phyloP scores from a whole-genome alignment of 441 rosid genomes.

The Biscutella laevigata region DNA sequence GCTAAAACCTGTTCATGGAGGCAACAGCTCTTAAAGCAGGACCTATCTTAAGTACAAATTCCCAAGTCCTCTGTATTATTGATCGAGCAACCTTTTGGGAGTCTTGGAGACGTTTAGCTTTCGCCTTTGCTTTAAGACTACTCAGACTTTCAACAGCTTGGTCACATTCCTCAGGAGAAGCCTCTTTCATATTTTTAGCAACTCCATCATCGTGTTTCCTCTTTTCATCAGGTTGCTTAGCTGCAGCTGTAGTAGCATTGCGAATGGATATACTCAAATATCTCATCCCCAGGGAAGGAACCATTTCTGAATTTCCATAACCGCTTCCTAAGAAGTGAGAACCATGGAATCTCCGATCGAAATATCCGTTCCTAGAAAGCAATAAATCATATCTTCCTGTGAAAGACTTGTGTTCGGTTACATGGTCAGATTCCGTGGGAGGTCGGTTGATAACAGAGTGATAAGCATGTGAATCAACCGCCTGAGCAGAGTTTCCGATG shows the following conservation, averaged over 20 bases:
- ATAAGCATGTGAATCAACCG: conserved; percentile 25
- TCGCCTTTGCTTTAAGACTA: conserved; percentile 46
- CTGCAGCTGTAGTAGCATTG: conserved; percentile 52
- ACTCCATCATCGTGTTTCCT: conserved; percentile 29
- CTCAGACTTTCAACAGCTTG: conserved; percentile 55
- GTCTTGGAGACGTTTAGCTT: conserved; percentile 42
- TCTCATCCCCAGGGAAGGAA: conserved; percentile 31
- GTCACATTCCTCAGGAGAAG: conserved; percentile 64
- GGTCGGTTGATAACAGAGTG: conserved; percentile 17
- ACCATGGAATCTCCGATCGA: conserved; percentile 27
- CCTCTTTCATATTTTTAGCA: conserved; percentile 36
- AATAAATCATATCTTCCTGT: conserved; percentile 27
- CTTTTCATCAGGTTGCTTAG: conserved; percentile 45
- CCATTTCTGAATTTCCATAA: conserved; percentile 28
- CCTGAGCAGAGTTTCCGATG: conserved; percentile 26
- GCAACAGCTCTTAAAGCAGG: conserved; percentile 58
- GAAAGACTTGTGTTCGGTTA: conserved; percentile 16
- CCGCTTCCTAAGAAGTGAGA: conserved; percentile 23
- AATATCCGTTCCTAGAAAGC: conserved; percentile 24
- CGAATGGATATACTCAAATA: conserved; percentile 29
- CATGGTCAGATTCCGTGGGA: conserved; percentile 15
- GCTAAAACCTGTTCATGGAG: conserved; percentile 57
- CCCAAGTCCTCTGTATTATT: conserved; percentile 33
- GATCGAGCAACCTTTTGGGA: conserved; percentile 35
- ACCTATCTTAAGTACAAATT: conserved; percentile 34